These are phyloP conservation scores for Cadophora sp. DNA, from an alignment of 2,329 filamentous ascomycete species.

Conservation along the genomic window DNA sequence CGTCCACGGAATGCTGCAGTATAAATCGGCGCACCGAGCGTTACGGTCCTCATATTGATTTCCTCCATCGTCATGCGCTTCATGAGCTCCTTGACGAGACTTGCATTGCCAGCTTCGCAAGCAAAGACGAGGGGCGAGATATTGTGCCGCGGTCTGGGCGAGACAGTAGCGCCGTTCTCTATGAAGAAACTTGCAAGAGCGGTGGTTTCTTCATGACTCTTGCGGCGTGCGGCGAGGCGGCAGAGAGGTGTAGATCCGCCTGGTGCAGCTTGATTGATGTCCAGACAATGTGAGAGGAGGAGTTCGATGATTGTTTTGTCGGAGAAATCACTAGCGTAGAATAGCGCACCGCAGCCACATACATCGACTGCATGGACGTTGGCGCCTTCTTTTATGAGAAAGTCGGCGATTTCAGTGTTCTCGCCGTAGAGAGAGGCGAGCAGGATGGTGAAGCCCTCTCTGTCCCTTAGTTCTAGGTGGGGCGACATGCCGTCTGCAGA, in stretches of 20 bases:
- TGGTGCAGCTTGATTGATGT: not conserved
- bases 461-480: constrained; percentile 15
- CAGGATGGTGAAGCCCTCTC: constrained; percentile 3
- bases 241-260: constrained; percentile 10
- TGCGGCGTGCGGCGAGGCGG: not conserved
- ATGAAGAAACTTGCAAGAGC: constrained; percentile 15
- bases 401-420: constrained; percentile 2
- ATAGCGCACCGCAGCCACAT: not conserved
- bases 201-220: constrained; percentile 7
- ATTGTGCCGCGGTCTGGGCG: constrained; percentile 1
- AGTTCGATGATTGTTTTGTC: constrained; percentile 18
- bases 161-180: constrained; percentile 18
- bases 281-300: constrained; percentile 15
- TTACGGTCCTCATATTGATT: constrained; percentile 6
- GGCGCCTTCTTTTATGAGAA: constrained; percentile 21
- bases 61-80: constrained; percentile 11
- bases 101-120: constrained; percentile 18
- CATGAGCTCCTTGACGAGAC: constrained; percentile 19
- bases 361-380: not conserved
- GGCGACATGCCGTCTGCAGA: constrained; percentile 1
- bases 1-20: constrained; percentile 17
- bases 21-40: constrained; percentile 21
- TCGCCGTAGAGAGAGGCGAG: constrained; percentile 8
- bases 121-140: constrained; percentile 20
- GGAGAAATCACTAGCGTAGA: constrained; percentile 3